Base-by-base conservation (phyloP, 345 rosid genomes). In the Clausena lansium region DNA sequence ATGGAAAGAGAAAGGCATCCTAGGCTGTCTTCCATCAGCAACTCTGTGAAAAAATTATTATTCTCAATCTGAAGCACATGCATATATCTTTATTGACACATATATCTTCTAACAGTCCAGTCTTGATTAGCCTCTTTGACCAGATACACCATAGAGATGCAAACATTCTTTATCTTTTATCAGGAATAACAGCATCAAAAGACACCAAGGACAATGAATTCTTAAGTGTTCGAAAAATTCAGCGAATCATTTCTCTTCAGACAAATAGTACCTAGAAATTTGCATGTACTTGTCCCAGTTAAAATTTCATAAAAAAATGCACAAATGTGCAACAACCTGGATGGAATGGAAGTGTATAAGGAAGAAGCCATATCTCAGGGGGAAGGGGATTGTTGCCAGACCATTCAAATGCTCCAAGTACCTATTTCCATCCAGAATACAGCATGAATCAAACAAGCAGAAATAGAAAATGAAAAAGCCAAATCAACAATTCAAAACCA, bases 321-420 rank as follows among this genome's bases (percentile, higher is more conserved):
- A 28, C n/a, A 27, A 69, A 78, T 52, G 45, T 54, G 78, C 63
- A 77, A 76, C 78, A 79, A 93, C 99, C 99, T 87, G 98, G 98
- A 88, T 95, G 99, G 75, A 89, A 24, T 55, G 98, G 98, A 25
- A 94, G 89, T 62, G 76, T 38, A 84, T 92, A 95, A 30, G 99
- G 98, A 81, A 95, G 97, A 82, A 95, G 95, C 98, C 99, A 95
- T 79, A 86, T 93, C 90, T 95, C 99, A 71, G 99, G 97, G 78
- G 99, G 99, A 61, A 95, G 78, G 74, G 98, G 99, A 85, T 95
- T 95, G 83, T 94, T 94, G 70, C 99, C 99, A 80, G 90, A 88
- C 99, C 98, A 95, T 79, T 95, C 99, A 86, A 88, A 94, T 71
- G 84, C 91, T 84, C 99, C 98, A 71, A 95, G 97, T 57, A 92